Evolutionary conservation across 352 stramenopile species (phyloP).

Genomic region (Phytophthora sansomeana): DNA sequence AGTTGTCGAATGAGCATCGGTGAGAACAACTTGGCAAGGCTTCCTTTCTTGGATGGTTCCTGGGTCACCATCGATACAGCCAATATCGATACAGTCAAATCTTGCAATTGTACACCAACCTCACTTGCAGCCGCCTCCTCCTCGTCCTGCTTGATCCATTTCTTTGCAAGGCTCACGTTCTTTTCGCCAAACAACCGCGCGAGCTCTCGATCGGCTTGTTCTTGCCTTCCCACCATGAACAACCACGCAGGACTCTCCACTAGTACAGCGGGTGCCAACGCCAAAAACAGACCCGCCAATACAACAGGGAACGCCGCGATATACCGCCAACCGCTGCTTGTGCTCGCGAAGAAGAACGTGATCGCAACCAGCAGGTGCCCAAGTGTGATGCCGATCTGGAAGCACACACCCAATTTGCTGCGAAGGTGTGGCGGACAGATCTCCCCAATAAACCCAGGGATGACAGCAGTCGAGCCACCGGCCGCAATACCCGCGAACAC

Average conservation of each 20-base stretch:
- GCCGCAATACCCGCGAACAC: conserved; percentile 54
- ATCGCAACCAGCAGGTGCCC: conserved; percentile 50
- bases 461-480: conserved; percentile 40
- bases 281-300: conserved; percentile 35
- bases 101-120: conserved; percentile 21
- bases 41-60: conserved; percentile 31
- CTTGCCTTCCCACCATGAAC: conserved; percentile 24
- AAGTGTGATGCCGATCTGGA: conserved; percentile 55
- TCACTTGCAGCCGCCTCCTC: conserved; percentile 19
- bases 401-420: conserved; percentile 35
- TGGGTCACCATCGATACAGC: conserved; percentile 22
- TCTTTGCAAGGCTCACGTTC: conserved; percentile 30
- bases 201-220: conserved; percentile 36
- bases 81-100: conserved; percentile 26
- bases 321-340: conserved; percentile 56
- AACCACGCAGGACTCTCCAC: conserved; percentile 58
- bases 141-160: conserved; percentile 34
- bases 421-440: conserved; percentile 51
- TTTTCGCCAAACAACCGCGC: conserved; percentile 38
- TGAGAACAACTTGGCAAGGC: conserved; percentile 19
- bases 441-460: conserved; percentile 49
- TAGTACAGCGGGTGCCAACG: conserved; percentile 34
- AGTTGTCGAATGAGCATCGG: conserved; percentile 46
- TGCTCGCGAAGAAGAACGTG: conserved; percentile 61
- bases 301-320: conserved; percentile 52